phyloP scores from a whole-genome alignment of 1,284 basidiomycete species.

The Austroboletus novae-zelandiae region DNA sequence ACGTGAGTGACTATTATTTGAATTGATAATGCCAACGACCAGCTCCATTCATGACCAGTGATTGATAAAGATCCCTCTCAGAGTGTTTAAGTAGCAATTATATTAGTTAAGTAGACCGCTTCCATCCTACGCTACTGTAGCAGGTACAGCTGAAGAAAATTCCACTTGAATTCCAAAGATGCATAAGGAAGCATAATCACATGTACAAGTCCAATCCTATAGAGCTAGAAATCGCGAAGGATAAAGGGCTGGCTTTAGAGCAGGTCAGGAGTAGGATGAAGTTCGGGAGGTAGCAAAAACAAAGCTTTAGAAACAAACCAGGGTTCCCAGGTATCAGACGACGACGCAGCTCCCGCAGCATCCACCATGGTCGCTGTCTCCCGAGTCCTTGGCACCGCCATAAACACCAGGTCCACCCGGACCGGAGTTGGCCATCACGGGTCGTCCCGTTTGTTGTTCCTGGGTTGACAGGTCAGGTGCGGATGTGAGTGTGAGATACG shows the following conservation, averaged over 20 bases:
- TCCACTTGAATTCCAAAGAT: constrained; percentile 7
- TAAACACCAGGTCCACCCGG: constrained; percentile 35
- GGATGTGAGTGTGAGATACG: not conserved
- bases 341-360: constrained; percentile 62
- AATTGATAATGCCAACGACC: not conserved
- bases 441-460: constrained; percentile 47
- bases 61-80: constrained; percentile 33
- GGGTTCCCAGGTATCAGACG: constrained; percentile 36
- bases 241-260: constrained; percentile 12
- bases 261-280: constrained; percentile 9
- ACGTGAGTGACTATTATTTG: constrained; percentile 30
- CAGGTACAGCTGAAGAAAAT: constrained; percentile 2
- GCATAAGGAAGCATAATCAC: constrained; percentile 14
- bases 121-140: not conserved
- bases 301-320: constrained; percentile 6
- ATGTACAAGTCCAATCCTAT: constrained; percentile 21
- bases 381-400: constrained; percentile 24
- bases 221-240: constrained; percentile 6
- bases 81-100: constrained; percentile 22
- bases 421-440: constrained; percentile 31
- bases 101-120: not conserved
- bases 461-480: constrained; percentile 17
- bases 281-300: constrained; percentile 1
- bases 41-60: constrained; percentile 9
- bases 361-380: constrained; percentile 46